These are phyloP conservation scores for Solanum okadae DNA, from an alignment of 257 asterid species.

Conservation along the genomic window DNA sequence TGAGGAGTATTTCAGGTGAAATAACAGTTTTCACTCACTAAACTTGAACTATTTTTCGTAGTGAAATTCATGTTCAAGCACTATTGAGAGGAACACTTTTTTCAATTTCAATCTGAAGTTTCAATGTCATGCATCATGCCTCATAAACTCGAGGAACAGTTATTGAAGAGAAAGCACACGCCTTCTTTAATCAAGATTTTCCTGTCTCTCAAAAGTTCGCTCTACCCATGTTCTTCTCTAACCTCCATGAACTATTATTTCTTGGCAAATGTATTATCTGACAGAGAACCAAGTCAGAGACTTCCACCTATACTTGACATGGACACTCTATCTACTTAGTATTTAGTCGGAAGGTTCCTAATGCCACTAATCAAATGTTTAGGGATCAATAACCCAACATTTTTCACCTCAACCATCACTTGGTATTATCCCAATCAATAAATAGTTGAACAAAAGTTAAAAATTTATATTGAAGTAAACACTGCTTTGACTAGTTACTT, in stretches of 20 bases:
- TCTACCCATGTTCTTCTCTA: background rate
- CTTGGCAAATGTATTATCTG: background rate
- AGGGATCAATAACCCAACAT: background rate
- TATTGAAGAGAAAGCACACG: background rate
- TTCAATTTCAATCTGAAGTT: background rate
- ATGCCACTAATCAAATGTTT: background rate
- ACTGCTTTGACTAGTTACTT: background rate
- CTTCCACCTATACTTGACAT: background rate
- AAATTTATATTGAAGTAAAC: background rate
- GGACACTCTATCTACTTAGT: background rate
- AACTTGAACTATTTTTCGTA: background rate
- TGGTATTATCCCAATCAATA: background rate
- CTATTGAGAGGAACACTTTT: background rate
- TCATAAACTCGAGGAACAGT: background rate
- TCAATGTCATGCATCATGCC: background rate
- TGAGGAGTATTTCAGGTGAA: background rate
- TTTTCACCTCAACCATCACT: background rate
- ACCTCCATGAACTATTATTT: background rate
- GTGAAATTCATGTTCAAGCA: background rate
- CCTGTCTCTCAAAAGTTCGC: background rate
- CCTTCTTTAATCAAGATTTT: background rate
- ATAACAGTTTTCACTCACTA: background rate
- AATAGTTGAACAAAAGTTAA: background rate
- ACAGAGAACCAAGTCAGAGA: background rate
- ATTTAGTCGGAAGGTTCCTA: background rate